A percentile compares a stretch with the other conserved stretches of the same genome.
phyloP scores from a whole-genome alignment of 1,284 basidiomycete genomes.

The Ceratobasidium sp. region DNA sequence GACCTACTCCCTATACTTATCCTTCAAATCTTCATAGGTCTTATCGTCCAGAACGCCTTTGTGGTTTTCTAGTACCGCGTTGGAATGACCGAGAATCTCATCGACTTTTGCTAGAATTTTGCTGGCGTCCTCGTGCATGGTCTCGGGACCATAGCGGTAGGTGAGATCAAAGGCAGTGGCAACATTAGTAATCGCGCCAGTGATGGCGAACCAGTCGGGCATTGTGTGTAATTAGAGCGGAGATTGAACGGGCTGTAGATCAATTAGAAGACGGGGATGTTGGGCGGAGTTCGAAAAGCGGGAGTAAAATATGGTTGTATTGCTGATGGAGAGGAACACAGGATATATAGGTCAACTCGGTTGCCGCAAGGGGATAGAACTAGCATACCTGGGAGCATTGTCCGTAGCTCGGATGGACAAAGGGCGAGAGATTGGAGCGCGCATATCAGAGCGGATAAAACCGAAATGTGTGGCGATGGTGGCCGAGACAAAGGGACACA shows the following conservation, averaged over 20 bases:
- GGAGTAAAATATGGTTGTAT: slow-evolving; percentile 8
- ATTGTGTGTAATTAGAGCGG: not conserved
- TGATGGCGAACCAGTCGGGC: slow-evolving; percentile 23
- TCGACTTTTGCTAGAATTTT: slow-evolving; percentile 15
- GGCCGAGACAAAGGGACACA: slow-evolving; percentile 5
- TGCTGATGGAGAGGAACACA: not conserved
- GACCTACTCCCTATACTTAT: slow-evolving; percentile 1
- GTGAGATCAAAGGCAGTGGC: slow-evolving; percentile 7
- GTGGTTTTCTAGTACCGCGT: slow-evolving; percentile 23
- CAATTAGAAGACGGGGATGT: not conserved
- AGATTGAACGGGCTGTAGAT: not conserved
- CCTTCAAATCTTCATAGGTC: not conserved
- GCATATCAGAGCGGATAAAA: not conserved
- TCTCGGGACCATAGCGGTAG: slow-evolving; percentile 12
- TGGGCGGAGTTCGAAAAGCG: slow-evolving; percentile 9
- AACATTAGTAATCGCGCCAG: slow-evolving; percentile 10
- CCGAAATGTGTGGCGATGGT: slow-evolving; percentile 3
- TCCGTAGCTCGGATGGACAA: not conserved
- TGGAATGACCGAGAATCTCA: slow-evolving; percentile 12
- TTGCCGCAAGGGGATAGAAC: not conserved
- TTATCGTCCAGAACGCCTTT: slow-evolving; percentile 5
- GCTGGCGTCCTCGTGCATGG: not conserved
- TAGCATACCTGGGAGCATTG: not conserved
- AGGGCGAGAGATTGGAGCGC: not conserved
- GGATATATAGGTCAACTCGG: not conserved